Base-by-base conservation (phyloP, 2,329 filamentous ascomycete species). In the Apiospora hydei region DNA sequence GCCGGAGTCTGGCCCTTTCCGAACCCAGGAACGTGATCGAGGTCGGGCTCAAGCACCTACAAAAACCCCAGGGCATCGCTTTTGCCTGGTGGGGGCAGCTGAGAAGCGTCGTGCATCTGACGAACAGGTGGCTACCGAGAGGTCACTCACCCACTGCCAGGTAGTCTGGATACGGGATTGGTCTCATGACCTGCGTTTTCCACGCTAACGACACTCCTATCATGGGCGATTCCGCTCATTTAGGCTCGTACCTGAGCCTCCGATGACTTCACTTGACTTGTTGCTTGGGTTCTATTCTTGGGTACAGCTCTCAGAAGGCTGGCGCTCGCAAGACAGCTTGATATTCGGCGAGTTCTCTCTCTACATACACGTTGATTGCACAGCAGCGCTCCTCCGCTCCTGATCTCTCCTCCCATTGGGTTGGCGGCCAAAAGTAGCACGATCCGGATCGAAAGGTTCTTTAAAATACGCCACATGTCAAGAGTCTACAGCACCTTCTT, bases 131-230 rank as follows among this genome's bases (percentile, higher is more conserved):
- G 57, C 57, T 64, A 41, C 57, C 57, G 34, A 41, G 30, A 64
- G 57, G 30, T 64, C 57, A 64, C 34, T 64, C 34, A 41, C 57
- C 18, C 57, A 64, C 34, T 64, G 18, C 57, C 57, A 64, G 57
- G 53, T 49, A 47, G 14, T 49, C 67, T 69, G 67, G 44, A 69
- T 69, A 69, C 67, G 67, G 47, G 44, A 49, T 49, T 69, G 67
- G 67, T 49, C 67, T 69, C 44, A 69, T 69, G 67, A 69, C 67
- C 43, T 47, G 44, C 67, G 47, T 47, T 49, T 69, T 38, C 30
- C 44, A 69, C 44, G 47, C 67, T 69, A 69, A 49, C 24, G 30
- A 21, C 34, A n/a, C 41, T 38, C 57, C 57, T 24, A 64, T 64
- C 57, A 41, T 41, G 57, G 57, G 57, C 57, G n/a, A n/a, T 64